Percentiles rank a stretch among this genome's conserved stretches.
Evolutionary conservation across 2,329 filamentous ascomycete genomes (phyloP).

Genomic region (Penicillium sp.): DNA sequence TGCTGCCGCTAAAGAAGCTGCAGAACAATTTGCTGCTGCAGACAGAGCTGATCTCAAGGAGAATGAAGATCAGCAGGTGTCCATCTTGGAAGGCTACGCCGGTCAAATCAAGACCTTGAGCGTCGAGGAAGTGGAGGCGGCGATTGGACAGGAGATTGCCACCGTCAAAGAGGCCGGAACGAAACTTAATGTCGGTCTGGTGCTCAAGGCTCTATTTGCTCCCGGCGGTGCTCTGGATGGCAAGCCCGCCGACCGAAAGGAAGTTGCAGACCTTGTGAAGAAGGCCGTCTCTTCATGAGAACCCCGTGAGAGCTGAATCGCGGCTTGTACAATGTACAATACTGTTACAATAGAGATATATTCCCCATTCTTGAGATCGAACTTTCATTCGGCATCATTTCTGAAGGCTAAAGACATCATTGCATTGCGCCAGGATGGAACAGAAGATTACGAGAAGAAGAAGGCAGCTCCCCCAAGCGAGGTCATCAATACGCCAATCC

Average conservation of each 20-base stretch:
- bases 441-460: conserved; percentile 31
- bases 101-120: conserved; percentile 43
- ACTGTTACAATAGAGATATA: conserved; percentile 28
- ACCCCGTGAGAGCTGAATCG: conserved; percentile 3
- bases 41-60: conserved; percentile 46
- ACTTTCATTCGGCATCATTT: neutral
- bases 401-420: too few relatives aligned
- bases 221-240: conserved; percentile 43
- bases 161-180: conserved; percentile 35
- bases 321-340: conserved; percentile 18
- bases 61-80: conserved; percentile 45
- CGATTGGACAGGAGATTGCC: conserved; percentile 37
- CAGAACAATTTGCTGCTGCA: conserved; percentile 42
- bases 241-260: conserved; percentile 43
- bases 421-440: too few relatives aligned
- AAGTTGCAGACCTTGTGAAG: conserved; percentile 43
- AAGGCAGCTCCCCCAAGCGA: conserved; percentile 43
- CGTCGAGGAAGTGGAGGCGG: conserved; percentile 39
- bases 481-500: conserved; percentile 49
- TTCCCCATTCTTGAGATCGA: neutral
- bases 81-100: conserved; percentile 47
- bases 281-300: conserved; percentile 31
- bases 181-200: conserved; percentile 37
- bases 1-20: conserved; percentile 38
- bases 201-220: conserved; percentile 45